Conservation (phyloP, 1,284 basidiomycete species). For the Boletus mariae region DNA sequence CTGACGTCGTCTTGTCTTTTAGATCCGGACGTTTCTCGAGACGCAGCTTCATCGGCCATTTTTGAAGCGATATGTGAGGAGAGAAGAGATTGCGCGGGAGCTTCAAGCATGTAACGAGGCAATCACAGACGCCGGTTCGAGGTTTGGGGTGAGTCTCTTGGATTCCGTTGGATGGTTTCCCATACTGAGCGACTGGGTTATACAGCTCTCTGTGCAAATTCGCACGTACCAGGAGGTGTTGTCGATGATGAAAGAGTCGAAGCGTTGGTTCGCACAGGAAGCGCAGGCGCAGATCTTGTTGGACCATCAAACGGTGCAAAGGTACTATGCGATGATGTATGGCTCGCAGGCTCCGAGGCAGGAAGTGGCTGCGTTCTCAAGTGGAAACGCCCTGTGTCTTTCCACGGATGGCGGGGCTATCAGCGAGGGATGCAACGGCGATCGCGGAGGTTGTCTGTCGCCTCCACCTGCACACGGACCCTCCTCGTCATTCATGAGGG, state of each 20-base stretch:
- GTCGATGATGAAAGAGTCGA: slow-evolving; percentile 18
- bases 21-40: slow-evolving; percentile 51
- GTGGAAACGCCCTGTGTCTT: slow-evolving; percentile 9
- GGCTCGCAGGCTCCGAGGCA: slow-evolving; percentile 3
- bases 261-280: slow-evolving; percentile 22
- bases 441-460: background rate
- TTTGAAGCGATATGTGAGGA: slow-evolving; percentile 73
- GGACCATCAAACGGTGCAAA: slow-evolving; percentile 21
- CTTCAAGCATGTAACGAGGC: slow-evolving; percentile 51
- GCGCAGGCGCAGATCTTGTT: slow-evolving; percentile 16
- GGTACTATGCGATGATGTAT: slow-evolving; percentile 13
- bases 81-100: slow-evolving; percentile 63
- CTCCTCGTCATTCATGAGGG: background rate
- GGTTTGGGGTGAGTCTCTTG: slow-evolving; percentile 47
- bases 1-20: slow-evolving; percentile 30
- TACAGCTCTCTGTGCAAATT: slow-evolving; percentile 24
- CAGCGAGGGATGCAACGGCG: background rate
- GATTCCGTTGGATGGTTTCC: background rate
- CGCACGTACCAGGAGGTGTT: slow-evolving; percentile 22
- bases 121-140: slow-evolving; percentile 47
- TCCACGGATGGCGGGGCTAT: slow-evolving; percentile 8
- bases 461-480: slow-evolving; percentile 11
- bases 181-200: background rate
- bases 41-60: slow-evolving; percentile 67
- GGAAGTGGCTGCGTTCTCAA: background rate